Percentiles rank a stretch among this genome's conserved stretches.
These are phyloP conservation scores for Sporothrix brunneoviolacea DNA, from an alignment of 2,329 filamentous ascomycete genomes.

Conservation along the genomic window DNA sequence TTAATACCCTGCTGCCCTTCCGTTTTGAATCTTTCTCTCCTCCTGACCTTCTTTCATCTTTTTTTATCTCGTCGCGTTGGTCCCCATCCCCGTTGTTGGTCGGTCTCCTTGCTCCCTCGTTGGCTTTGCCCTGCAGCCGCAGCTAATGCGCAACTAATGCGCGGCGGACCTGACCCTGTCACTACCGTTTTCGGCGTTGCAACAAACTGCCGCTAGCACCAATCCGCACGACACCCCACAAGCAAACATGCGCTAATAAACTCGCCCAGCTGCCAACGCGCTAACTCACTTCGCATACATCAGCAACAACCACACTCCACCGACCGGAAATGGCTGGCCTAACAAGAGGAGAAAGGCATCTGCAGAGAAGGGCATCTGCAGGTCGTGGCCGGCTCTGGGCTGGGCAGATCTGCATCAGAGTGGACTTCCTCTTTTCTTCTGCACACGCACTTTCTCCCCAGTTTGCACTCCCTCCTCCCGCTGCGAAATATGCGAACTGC, in stretches of 20 bases:
- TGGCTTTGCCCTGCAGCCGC: slow-evolving; percentile 10
- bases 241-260: slow-evolving; percentile 9
- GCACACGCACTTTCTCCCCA: too few relatives aligned
- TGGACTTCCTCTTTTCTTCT: too few relatives aligned
- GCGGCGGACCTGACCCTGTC: slow-evolving; percentile 9
- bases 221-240: slow-evolving; percentile 6
- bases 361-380: background rate
- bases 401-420: too few relatives aligned
- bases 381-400: too few relatives aligned
- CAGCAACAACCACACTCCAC: slow-evolving; percentile 3
- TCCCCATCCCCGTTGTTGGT: background rate
- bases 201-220: slow-evolving; percentile 11
- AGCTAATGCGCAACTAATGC: slow-evolving; percentile 11
- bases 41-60: background rate
- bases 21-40: background rate
- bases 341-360: too few relatives aligned
- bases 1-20: background rate
- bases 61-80: background rate
- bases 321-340: background rate
- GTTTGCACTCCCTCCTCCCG: too few relatives aligned
- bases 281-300: slow-evolving; percentile 4
- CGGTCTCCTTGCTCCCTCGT: background rate
- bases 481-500: too few relatives aligned
- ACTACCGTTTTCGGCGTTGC: slow-evolving; percentile 19
- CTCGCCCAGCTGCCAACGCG: background rate